These are phyloP conservation scores for Pyrenochaeta sp. DNA, from an alignment of 2,329 filamentous ascomycete species.

Conservation along the genomic window DNA sequence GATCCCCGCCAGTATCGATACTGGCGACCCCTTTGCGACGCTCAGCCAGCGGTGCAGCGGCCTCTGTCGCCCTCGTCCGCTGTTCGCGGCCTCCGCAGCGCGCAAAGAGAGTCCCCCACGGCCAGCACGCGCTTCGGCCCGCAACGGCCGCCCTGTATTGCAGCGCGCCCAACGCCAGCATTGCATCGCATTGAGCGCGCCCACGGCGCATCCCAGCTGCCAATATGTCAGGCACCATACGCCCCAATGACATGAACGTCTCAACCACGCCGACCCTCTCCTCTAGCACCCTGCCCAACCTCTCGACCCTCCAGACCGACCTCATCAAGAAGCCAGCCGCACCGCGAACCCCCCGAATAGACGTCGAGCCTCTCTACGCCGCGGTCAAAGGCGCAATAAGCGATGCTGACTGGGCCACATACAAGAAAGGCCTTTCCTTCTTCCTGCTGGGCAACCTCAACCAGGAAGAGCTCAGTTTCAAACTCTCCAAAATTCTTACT, in stretches of 20 bases:
- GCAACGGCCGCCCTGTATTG: background rate
- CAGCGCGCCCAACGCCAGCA: constrained; percentile 13
- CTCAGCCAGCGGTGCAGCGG: constrained; percentile 7
- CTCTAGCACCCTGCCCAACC: constrained; percentile 42
- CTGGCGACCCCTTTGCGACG: constrained; percentile 20
- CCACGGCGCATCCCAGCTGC: constrained; percentile 13
- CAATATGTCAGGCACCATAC: constrained; percentile 49
- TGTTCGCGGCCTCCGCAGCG: constrained; percentile 13
- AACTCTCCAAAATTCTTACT: constrained; percentile 63
- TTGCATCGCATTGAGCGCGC: constrained; percentile 23
- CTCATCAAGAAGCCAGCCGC: constrained; percentile 55
- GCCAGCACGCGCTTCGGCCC: constrained; percentile 21
- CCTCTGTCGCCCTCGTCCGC: constrained; percentile 7
- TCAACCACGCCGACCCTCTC: constrained; percentile 44
- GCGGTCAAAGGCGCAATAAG: constrained; percentile 66
- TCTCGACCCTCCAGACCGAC: constrained; percentile 50
- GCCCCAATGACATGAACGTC: constrained; percentile 46
- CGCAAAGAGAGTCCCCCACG: constrained; percentile 21
- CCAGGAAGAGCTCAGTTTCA: constrained; percentile 66
- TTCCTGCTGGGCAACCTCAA: constrained; percentile 69
- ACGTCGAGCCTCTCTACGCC: constrained; percentile 68
- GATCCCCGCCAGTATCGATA: no score
- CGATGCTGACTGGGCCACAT: constrained; percentile 64
- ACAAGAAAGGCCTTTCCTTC: constrained; percentile 64
- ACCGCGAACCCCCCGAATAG: constrained; percentile 64